Evolutionary conservation across 768 basidiomycete genomes (phyloP).

Genomic region (Panaeolus cyanescens): DNA sequence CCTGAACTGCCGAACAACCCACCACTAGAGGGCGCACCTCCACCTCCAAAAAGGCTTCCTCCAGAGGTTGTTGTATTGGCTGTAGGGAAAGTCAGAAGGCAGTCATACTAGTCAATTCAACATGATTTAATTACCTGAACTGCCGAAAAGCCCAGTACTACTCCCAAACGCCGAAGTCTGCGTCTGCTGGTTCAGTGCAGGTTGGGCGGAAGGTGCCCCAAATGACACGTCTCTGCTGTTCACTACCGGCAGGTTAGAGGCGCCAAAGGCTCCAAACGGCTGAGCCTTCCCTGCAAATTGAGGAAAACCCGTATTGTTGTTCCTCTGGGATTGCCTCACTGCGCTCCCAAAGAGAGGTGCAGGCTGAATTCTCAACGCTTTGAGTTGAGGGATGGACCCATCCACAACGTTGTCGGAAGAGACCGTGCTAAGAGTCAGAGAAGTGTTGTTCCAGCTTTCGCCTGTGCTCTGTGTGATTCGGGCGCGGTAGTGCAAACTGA

Average conservation of each 20-base stretch:
- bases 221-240: not conserved
- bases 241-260: not conserved
- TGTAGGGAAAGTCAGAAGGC: too few species aligned
- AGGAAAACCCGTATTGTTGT: constrained; percentile 5
- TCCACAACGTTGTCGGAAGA: constrained; percentile 30
- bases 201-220: not conserved
- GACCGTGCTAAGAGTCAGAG: constrained; percentile 55
- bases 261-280: not conserved
- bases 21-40: too few species aligned
- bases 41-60: too few species aligned
- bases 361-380: constrained; percentile 31
- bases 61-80: not conserved
- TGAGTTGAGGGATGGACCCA: constrained; percentile 35
- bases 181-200: too few species aligned
- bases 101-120: too few species aligned
- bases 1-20: not conserved
- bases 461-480: constrained; percentile 56
- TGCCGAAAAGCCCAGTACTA: not conserved
- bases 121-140: too few species aligned
- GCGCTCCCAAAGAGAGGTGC: not conserved
- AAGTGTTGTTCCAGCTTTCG: constrained; percentile 57
- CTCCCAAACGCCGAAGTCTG: not conserved
- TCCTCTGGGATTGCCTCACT: constrained; percentile 5
- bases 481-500: constrained; percentile 57
- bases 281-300: not conserved